These are phyloP conservation scores for Murraya koenigii DNA, from an alignment of 345 rosid species.

Conservation along the genomic window DNA sequence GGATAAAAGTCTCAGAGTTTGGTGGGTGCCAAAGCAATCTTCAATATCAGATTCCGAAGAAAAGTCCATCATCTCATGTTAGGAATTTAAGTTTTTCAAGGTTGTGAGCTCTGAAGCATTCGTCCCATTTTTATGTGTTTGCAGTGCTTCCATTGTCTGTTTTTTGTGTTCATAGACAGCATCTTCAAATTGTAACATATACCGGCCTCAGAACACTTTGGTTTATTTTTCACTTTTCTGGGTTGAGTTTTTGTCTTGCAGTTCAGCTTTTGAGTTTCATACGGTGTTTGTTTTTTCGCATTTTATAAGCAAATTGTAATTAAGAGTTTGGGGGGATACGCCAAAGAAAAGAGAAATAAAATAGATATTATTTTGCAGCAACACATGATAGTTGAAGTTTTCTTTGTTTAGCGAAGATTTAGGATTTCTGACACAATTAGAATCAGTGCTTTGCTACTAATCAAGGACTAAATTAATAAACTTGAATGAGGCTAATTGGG, in stretches of 20 bases:
- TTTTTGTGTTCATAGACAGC: constrained; percentile 12
- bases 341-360: neutral
- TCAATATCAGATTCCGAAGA: constrained; percentile 3
- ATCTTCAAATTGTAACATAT: neutral
- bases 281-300: neutral
- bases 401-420: neutral
- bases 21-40: constrained; percentile 75
- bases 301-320: constrained; percentile 15
- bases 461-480: constrained; percentile 3
- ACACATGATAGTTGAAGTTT: constrained; percentile 9
- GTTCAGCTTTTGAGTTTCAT: neutral
- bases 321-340: constrained; percentile 13
- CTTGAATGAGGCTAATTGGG: neutral
- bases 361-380: neutral
- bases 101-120: constrained; percentile 21
- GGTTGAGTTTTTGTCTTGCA: neutral
- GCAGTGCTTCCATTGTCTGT: constrained; percentile 28
- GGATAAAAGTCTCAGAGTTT: constrained; percentile 83
- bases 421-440: neutral
- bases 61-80: constrained; percentile 14
- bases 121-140: constrained; percentile 29
- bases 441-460: constrained; percentile 13
- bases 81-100: neutral
- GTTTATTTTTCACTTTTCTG: neutral
- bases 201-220: neutral